These are phyloP conservation scores for Salix viminalis DNA, from an alignment of 345 rosid species.

Conservation along the genomic window DNA sequence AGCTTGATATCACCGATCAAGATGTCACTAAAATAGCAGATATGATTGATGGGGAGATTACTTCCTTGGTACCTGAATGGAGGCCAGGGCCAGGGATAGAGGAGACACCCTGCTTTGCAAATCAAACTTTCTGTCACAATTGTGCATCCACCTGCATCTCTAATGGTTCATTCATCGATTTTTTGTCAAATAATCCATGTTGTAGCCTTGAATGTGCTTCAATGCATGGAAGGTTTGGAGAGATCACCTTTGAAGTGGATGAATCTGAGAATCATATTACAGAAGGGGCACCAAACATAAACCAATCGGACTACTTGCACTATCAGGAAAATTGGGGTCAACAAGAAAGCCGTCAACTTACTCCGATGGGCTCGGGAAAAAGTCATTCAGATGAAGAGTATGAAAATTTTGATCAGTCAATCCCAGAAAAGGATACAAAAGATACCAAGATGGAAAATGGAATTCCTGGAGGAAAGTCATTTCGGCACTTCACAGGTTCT, in stretches of 20 bases:
- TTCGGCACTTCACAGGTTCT: slow-evolving; percentile 26
- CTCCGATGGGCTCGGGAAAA: slow-evolving; percentile 50
- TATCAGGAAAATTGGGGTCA: slow-evolving; percentile 61
- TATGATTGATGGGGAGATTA: slow-evolving; percentile 84
- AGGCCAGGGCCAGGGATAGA: slow-evolving; percentile 60
- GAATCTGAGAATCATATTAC: slow-evolving; percentile 37
- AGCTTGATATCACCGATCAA: slow-evolving; percentile 74
- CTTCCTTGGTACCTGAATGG: slow-evolving; percentile 77
- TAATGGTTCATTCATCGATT: slow-evolving; percentile 54
- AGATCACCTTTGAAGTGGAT: slow-evolving; percentile 56
- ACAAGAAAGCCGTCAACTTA: slow-evolving; percentile 69
- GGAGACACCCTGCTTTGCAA: slow-evolving; percentile 54
- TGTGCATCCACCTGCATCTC: slow-evolving; percentile 71
- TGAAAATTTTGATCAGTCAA: slow-evolving; percentile 32
- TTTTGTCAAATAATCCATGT: slow-evolving; percentile 41
- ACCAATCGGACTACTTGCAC: slow-evolving; percentile 25
- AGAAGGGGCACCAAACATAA: slow-evolving; percentile 25
- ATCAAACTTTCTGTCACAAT: slow-evolving; percentile 52
- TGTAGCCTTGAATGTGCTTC: slow-evolving; percentile 60
- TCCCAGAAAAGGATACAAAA: slow-evolving; percentile 16
- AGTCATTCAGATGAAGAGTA: slow-evolving; percentile 58
- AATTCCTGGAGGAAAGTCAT: slow-evolving; percentile 21
- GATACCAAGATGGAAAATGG: slow-evolving; percentile 25
- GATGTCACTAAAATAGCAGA: slow-evolving; percentile 79
- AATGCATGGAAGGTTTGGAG: slow-evolving; percentile 83